A percentile compares a stretch with the other conserved stretches of the same genome.
phyloP scores from a whole-genome alignment of 345 rosid genomes.

The Salix koriyanagi region DNA sequence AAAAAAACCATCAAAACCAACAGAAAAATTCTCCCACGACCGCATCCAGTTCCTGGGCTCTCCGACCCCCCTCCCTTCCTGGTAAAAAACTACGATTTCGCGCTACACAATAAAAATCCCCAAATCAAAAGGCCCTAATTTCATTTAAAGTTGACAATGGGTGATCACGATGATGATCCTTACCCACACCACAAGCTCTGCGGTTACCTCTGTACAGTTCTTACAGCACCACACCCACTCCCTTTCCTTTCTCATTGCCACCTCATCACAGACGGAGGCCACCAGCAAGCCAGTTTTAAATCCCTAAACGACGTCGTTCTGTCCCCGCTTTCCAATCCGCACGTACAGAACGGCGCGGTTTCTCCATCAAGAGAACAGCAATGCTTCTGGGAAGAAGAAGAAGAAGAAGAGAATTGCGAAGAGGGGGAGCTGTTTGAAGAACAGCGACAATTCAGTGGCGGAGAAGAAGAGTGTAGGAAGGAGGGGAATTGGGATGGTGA shows the following conservation, averaged over 20 bases:
- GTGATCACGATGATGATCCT: neutral
- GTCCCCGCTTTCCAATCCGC: slow-evolving; percentile 9
- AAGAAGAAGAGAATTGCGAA: too few species aligned
- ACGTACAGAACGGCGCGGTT: neutral
- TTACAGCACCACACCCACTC: slow-evolving; percentile 26
- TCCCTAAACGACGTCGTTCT: slow-evolving; percentile 43
- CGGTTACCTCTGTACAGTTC: slow-evolving; percentile 66
- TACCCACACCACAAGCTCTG: slow-evolving; percentile 53
- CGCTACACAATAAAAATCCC: too few species aligned
- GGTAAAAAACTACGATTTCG: too few species aligned
- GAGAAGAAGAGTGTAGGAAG: slow-evolving; percentile 23
- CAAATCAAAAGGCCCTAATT: neutral
- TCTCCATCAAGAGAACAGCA: neutral
- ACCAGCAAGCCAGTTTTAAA: slow-evolving; percentile 32
- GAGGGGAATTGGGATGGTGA: slow-evolving; percentile 52
- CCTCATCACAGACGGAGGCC: slow-evolving; percentile 34
- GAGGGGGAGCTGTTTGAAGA: too few species aligned
- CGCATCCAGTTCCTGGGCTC: too few species aligned
- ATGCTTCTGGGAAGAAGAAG: too few species aligned
- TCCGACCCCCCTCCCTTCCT: too few species aligned
- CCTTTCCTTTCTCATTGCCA: slow-evolving; percentile 43
- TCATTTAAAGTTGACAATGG: neutral
- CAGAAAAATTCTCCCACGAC: too few species aligned
- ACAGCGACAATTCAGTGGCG: neutral
- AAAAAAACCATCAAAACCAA: too few species aligned